Evolutionary conservation across 768 basidiomycete species (phyloP).

Genomic region (Asterophora lycoperdoides): DNA sequence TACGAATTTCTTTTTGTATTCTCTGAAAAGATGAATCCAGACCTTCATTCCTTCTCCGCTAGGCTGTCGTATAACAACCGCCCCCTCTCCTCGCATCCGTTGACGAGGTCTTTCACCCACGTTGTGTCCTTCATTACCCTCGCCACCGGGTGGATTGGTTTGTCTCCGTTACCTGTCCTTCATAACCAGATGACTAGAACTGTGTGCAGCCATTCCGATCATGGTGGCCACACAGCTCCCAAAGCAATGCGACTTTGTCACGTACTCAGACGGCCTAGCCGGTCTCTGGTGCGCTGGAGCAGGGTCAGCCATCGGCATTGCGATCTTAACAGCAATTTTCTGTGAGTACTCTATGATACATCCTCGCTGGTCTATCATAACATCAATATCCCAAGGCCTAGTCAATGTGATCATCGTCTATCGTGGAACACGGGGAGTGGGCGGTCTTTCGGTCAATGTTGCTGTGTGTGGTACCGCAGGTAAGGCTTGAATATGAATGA

Average conservation of each 20-base stretch:
- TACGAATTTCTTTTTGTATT: background rate
- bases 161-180: too few relatives aligned
- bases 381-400: too few relatives aligned
- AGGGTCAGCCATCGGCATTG: background rate
- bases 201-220: background rate
- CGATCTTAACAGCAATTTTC: background rate
- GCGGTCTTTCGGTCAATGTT: too few relatives aligned
- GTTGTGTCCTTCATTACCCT: background rate
- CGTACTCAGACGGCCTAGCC: slow-evolving; percentile 1
- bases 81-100: slow-evolving; percentile 12
- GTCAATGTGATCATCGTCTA: too few relatives aligned
- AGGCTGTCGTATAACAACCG: slow-evolving; percentile 12
- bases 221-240: slow-evolving; percentile 8
- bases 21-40: background rate
- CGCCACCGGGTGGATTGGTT: too few relatives aligned
- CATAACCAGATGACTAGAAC: background rate
- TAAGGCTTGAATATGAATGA: too few relatives aligned
- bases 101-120: slow-evolving; percentile 13
- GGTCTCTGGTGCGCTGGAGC: background rate
- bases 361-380: too few relatives aligned
- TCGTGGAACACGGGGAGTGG: too few relatives aligned
- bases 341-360: background rate
- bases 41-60: background rate
- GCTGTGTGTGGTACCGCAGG: too few relatives aligned
- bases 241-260: slow-evolving; percentile 4